Evolutionary conservation across 192 early-diverging fungal species (phyloP).

Genomic region (Backusella liffmaniae): DNA sequence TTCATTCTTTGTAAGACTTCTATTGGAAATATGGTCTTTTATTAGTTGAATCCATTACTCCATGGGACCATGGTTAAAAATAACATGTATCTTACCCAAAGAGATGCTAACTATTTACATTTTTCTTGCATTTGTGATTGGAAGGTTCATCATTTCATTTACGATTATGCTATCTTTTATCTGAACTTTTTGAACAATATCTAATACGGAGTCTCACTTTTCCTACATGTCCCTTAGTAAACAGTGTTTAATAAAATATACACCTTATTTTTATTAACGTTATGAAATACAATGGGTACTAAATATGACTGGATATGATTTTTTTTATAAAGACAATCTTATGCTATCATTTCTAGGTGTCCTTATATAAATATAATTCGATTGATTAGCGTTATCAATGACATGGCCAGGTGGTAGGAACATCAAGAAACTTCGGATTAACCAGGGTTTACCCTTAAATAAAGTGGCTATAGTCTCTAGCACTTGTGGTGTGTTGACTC

Average conservation of each 20-base stretch:
- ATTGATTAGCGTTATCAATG: conserved; percentile 8
- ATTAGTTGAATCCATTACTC: too few relatives aligned
- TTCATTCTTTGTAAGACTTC: too few relatives aligned
- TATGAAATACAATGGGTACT: too few relatives aligned
- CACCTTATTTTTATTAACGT: too few relatives aligned
- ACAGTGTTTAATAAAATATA: too few relatives aligned
- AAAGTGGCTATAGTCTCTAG: conserved; percentile 20
- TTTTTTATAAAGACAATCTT: background rate
- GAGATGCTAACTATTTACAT: too few relatives aligned
- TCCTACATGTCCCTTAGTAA: too few relatives aligned
- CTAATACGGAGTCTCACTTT: background rate
- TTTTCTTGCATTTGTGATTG: conserved; percentile 41
- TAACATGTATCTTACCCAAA: too few relatives aligned
- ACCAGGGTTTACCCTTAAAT: conserved; percentile 22
- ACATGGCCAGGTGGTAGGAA: conserved; percentile 32
- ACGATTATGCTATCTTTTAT: conserved; percentile 24
- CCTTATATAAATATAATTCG: conserved; percentile 17
- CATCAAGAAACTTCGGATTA: conserved; percentile 25
- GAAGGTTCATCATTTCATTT: conserved; percentile 39
- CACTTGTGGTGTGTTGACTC: conserved; percentile 24
- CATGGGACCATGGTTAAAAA: too few relatives aligned
- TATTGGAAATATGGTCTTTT: too few relatives aligned
- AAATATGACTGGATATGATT: background rate
- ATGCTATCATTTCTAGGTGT: conserved; percentile 15
- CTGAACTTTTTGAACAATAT: background rate